phyloP scores from a whole-genome alignment of 2,329 filamentous ascomycete genomes.

The Aspergillus uvarum region DNA sequence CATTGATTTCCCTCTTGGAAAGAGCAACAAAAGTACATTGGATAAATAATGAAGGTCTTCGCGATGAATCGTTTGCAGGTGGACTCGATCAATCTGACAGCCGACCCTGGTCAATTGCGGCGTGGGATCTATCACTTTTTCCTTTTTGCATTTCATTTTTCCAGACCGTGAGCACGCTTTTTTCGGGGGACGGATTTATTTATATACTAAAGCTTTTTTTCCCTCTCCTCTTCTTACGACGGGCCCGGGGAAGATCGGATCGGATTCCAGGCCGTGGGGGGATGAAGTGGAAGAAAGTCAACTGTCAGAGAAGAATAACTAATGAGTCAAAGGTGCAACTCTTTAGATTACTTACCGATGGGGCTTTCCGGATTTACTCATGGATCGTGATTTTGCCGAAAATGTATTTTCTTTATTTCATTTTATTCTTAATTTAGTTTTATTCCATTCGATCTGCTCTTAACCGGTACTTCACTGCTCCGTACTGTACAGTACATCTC shows the following conservation, averaged over 20 bases:
- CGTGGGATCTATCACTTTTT: conserved; percentile 20
- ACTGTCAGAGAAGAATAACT: conserved; percentile 12
- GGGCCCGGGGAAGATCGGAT: conserved; percentile 26
- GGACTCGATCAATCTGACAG: conserved; percentile 12
- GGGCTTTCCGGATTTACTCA: not conserved
- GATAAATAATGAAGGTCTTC: not conserved
- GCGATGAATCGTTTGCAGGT: not conserved
- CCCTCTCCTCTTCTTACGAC: not conserved
- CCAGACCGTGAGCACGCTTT: not conserved
- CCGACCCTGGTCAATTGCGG: conserved; percentile 11
- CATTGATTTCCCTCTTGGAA: not conserved
- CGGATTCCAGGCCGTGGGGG: conserved; percentile 19
- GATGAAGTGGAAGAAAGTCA: not conserved
- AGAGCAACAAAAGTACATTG: not conserved
- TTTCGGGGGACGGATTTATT: conserved; percentile 1
- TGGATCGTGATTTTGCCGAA: not conserved
- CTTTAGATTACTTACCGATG: not conserved
- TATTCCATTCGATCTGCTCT: too few relatives aligned
- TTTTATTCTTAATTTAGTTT: not conserved
- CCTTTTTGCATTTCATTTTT: conserved; percentile 5
- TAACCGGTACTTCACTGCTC: too few relatives aligned
- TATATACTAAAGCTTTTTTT: not conserved
- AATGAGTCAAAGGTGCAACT: conserved; percentile 2
- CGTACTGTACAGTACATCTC: not conserved
- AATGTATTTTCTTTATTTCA: not conserved